Conservation (phyloP, 139 green algal species). For the Coelastrella sp. region DNA sequence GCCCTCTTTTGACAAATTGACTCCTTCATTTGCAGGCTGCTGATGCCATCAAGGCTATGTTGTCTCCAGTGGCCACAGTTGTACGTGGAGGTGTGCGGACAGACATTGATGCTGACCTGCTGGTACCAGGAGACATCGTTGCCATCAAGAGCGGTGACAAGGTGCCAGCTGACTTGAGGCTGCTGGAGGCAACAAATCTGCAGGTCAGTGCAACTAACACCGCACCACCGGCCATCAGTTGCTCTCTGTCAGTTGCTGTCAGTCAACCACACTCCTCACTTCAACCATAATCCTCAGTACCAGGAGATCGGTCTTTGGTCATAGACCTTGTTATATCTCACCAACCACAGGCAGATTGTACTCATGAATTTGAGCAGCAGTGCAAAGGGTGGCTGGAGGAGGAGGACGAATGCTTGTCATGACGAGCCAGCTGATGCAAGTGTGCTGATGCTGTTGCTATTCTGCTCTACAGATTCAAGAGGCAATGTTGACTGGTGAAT, state of each 20-base stretch:
- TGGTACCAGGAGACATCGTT: conserved; percentile 82
- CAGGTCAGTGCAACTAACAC: conserved; percentile 46
- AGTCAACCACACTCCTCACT: too few species aligned
- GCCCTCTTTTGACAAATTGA: not conserved
- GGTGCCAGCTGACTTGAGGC: conserved; percentile 78
- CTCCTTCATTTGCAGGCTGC: conserved; percentile 28
- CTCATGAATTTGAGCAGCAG: too few species aligned
- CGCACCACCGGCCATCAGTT: too few species aligned
- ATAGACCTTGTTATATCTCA: not conserved
- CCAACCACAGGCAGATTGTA: not conserved
- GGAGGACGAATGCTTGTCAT: too few species aligned
- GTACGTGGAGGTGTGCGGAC: conserved; percentile 43
- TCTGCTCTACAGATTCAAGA: conserved; percentile 56
- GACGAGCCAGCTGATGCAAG: too few species aligned
- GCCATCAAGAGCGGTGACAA: conserved; percentile 73
- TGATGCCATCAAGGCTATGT: conserved; percentile 58
- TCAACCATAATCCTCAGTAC: too few species aligned
- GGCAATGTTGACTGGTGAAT: conserved; percentile 84
- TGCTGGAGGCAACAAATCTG: conserved; percentile 69
- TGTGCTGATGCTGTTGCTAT: not conserved
- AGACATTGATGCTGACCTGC: conserved; percentile 55
- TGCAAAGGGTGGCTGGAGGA: too few species aligned
- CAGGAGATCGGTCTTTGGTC: too few species aligned
- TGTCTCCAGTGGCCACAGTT: conserved; percentile 51
- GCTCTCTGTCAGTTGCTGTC: too few species aligned